These are phyloP conservation scores for Xylaria palmicola DNA, from an alignment of 495 filamentous ascomycete species.

Conservation along the genomic window DNA sequence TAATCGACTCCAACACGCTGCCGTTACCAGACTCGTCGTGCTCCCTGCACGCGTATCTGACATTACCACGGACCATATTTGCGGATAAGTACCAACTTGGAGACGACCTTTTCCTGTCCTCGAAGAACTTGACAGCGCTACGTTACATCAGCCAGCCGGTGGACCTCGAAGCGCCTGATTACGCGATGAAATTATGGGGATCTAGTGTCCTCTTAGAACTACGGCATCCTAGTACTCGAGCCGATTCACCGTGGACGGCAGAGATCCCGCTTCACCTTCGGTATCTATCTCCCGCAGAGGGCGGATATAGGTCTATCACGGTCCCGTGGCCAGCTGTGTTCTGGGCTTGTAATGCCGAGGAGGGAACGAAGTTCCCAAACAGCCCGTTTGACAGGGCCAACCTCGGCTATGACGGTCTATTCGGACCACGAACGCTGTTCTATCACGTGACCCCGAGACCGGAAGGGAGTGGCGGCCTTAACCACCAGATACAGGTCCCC, in stretches of 20 bases:
- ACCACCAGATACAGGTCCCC: conserved; percentile 67
- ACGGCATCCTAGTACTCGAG: conserved; percentile 44
- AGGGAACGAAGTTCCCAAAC: conserved; percentile 67
- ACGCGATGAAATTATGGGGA: conserved; percentile 76
- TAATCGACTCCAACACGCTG: conserved; percentile 39
- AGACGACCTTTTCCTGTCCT: conserved; percentile 68
- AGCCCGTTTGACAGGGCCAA: conserved; percentile 85
- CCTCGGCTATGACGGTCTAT: conserved; percentile 85
- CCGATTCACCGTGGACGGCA: conserved; percentile 58
- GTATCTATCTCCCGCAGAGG: conserved; percentile 63
- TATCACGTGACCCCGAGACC: conserved; percentile 72
- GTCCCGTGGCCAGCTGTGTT: conserved; percentile 80
- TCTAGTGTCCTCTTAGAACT: conserved; percentile 77
- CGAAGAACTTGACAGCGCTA: conserved; percentile 70
- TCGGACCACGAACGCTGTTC: conserved; percentile 77
- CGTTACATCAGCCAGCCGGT: conserved; percentile 72
- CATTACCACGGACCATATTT: conserved; percentile 81
- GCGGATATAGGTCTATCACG: conserved; percentile 48
- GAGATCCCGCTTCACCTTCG: conserved; percentile 86
- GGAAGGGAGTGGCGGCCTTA: conserved; percentile 40
- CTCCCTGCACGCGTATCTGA: conserved; percentile 78
- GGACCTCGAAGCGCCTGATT: conserved; percentile 91
- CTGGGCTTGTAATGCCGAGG: conserved; percentile 83
- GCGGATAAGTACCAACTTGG: conserved; percentile 82
- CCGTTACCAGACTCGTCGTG: conserved; percentile 51